Percentiles rank a stretch among this genome's conserved stretches.
Evolutionary conservation across 1,139 yeast genomes (phyloP).

Genomic region (Pichia sp.): DNA sequence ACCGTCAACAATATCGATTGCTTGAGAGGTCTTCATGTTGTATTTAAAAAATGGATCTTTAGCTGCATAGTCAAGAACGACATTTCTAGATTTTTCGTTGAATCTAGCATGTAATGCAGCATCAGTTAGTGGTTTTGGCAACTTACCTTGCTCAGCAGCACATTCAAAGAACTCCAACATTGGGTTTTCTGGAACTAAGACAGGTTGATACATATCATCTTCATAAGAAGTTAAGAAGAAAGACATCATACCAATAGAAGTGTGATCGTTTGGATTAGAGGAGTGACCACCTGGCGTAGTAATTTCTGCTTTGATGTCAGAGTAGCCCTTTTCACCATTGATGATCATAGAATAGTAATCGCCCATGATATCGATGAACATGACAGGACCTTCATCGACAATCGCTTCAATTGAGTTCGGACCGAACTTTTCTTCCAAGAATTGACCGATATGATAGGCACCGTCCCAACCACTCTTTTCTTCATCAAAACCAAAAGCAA

Average conservation of each 20-base stretch:
- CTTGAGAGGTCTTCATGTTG: slow-evolving; percentile 56
- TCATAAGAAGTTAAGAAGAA: slow-evolving; percentile 52
- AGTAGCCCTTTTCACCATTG: slow-evolving; percentile 66
- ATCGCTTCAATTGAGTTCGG: slow-evolving; percentile 52
- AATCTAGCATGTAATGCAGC: slow-evolving; percentile 44
- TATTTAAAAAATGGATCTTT: slow-evolving; percentile 32
- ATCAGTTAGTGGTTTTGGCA: slow-evolving; percentile 23
- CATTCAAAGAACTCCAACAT: slow-evolving; percentile 46
- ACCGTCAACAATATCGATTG: slow-evolving; percentile 56
- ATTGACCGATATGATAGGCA: slow-evolving; percentile 44
- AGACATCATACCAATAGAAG: slow-evolving; percentile 69
- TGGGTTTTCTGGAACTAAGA: slow-evolving; percentile 50
- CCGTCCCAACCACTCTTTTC: slow-evolving; percentile 64
- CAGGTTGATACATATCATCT: slow-evolving; percentile 43
- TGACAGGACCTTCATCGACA: slow-evolving; percentile 64
- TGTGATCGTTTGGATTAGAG: slow-evolving; percentile 69
- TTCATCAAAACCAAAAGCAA: slow-evolving; percentile 74
- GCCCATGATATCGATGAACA: slow-evolving; percentile 30
- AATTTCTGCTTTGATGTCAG: slow-evolving; percentile 48
- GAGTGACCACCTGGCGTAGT: slow-evolving; percentile 73
- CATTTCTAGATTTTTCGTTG: slow-evolving; percentile 41
- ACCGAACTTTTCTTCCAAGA: slow-evolving; percentile 52
- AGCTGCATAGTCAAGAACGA: slow-evolving; percentile 39
- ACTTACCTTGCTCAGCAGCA: slow-evolving; percentile 40
- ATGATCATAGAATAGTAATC: slow-evolving; percentile 41